A percentile compares a stretch with the other conserved stretches of the same genome.
phyloP scores from a whole-genome alignment of 352 stramenopile genomes.

The Pythium aphanidermatum region DNA sequence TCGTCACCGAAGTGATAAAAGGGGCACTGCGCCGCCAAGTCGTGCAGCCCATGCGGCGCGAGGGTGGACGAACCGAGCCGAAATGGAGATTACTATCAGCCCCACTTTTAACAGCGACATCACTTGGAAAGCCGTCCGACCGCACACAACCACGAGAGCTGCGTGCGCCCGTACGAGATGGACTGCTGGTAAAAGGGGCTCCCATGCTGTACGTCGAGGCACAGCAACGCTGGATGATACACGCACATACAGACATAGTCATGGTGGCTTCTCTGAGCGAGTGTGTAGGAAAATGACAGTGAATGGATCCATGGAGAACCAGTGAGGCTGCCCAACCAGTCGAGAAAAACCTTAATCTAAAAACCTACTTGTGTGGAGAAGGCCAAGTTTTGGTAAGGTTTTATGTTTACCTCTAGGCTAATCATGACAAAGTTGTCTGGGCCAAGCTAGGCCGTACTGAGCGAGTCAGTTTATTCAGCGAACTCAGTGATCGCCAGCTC shows the following conservation, averaged over 20 bases:
- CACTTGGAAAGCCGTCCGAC: conserved; percentile 32
- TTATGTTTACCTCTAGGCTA: not conserved
- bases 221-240: not conserved
- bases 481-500: conserved; percentile 72
- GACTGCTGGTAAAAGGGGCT: conserved; percentile 67
- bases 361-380: no score
- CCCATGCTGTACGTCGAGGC: not conserved
- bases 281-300: conserved; percentile 2
- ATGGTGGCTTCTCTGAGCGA: not conserved
- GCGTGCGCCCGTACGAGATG: conserved; percentile 23
- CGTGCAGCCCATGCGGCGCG: conserved; percentile 7
- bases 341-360: not conserved
- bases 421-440: not conserved
- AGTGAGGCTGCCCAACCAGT: not conserved
- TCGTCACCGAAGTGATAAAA: no score
- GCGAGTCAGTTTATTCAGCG: conserved; percentile 66
- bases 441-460: no score
- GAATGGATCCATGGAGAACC: not conserved
- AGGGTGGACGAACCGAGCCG: conserved; percentile 20
- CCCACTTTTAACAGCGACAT: conserved; percentile 76
- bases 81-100: conserved; percentile 37
- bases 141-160: not conserved
- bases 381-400: conserved; percentile 1
- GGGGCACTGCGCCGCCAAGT: conserved; percentile 21
- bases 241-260: not conserved